A percentile compares a stretch with the other conserved stretches of the same genome.
These are phyloP conservation scores for Myxozyma udenii DNA, from an alignment of 805 yeast genomes.

Conservation along the genomic window DNA sequence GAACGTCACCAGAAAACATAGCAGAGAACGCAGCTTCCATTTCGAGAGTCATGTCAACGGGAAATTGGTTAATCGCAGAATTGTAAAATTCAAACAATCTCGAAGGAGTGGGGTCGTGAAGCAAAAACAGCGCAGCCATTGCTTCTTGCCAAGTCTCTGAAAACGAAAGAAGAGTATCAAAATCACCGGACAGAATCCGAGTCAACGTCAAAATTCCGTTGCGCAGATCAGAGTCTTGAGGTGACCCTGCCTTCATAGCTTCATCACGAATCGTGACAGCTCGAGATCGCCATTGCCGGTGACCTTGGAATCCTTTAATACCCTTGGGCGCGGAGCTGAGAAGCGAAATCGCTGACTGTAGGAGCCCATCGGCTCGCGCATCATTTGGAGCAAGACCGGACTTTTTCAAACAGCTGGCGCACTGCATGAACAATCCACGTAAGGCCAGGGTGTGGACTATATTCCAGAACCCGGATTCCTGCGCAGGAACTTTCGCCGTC, in stretches of 20 bases:
- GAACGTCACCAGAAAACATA: constrained; percentile 33
- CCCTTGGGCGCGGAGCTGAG: constrained; percentile 33
- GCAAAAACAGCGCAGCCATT: constrained; percentile 34
- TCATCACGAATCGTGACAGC: constrained; percentile 29
- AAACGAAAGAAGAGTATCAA: constrained; percentile 30
- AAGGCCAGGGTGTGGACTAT: constrained; percentile 27
- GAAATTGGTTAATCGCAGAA: constrained; percentile 26
- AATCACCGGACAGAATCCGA: constrained; percentile 35
- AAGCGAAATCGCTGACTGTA: constrained; percentile 25
- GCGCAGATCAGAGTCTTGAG: constrained; percentile 20
- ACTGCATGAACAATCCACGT: constrained; percentile 30
- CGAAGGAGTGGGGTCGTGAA: constrained; percentile 35
- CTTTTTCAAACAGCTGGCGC: constrained; percentile 20
- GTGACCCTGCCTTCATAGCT: constrained; percentile 1
- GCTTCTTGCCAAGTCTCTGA: constrained; percentile 38
- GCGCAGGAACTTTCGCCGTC: constrained; percentile 22
- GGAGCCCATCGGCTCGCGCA: constrained; percentile 18
- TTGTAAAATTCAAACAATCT: constrained; percentile 35
- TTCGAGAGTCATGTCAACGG: constrained; percentile 32
- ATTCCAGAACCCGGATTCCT: constrained; percentile 31
- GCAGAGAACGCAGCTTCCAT: constrained; percentile 37
- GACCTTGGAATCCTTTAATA: constrained; percentile 15
- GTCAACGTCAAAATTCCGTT: constrained; percentile 31
- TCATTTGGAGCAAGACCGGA: constrained; percentile 27
- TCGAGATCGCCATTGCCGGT: constrained; percentile 35